A percentile compares a stretch with the other conserved stretches of the same genome.
Conservation (phyloP, 176 grass and related monocot species). For the Pharus latifolius region DNA sequence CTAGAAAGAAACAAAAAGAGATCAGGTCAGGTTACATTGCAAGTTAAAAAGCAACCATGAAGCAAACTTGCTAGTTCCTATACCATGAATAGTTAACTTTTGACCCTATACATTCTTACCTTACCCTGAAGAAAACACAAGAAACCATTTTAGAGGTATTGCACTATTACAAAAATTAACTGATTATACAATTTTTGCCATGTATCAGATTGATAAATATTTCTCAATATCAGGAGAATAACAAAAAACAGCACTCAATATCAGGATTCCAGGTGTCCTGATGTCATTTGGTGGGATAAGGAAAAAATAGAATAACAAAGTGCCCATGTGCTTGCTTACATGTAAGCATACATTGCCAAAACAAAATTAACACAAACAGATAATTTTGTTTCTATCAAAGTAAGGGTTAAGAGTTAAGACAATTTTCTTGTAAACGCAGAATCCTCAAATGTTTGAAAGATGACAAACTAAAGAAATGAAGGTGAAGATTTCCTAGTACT, state of each 20-base stretch:
- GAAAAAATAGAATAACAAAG: no score
- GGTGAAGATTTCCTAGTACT: neutral
- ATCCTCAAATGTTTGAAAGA: neutral
- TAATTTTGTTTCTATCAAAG: neutral
- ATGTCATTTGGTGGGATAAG: neutral
- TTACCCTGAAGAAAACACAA: neutral
- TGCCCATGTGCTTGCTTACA: no score
- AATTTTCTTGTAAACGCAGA: neutral
- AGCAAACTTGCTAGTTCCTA: neutral
- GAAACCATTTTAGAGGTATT: neutral
- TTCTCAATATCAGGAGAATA: no score
- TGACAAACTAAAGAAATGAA: neutral
- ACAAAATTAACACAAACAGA: neutral
- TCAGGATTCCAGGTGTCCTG: no score
- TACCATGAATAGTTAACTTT: neutral
- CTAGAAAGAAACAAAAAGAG: conserved; percentile 8
- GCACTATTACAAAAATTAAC: no score
- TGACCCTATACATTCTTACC: neutral
- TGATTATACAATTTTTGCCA: no score
- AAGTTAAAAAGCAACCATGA: neutral
- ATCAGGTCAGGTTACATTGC: neutral
- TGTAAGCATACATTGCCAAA: neutral
- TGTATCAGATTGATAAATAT: no score
- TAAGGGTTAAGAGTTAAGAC: neutral
- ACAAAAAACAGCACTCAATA: no score